Evolutionary conservation across 2,329 filamentous ascomycete species (phyloP), one percentile per base, ranked within the genome.

Genomic region (Madurella mycetomatis): DNA sequence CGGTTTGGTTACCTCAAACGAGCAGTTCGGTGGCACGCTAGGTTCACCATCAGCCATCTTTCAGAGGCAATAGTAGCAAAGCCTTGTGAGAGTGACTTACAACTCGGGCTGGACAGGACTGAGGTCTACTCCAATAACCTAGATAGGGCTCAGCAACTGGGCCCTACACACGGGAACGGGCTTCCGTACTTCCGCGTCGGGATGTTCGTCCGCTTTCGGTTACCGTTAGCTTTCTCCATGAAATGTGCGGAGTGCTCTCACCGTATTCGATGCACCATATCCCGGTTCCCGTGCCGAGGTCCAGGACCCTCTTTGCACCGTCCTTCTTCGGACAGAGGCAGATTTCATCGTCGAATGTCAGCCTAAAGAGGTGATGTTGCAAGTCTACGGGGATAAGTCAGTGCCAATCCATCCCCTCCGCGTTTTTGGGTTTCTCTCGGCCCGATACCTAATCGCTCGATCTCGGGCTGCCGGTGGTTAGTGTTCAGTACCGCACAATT

Each of bases 221-320:
- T 7, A 2, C 15, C 9, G 17, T 45, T 40, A 46, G 37, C 18
- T 25, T 30, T 30, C 5, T 18, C 9, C 16, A 16, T 25, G 7
- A 11, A 8, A 40, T 2, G n/a, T 30, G 17, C 37, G 15, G 39
- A 25, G 15, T 2, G 25, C 8, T 32, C 53, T 16, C 41, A 58
- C 56, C 60, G 49, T 59, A 62, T 16, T 62, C 60, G 12, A 62
- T 62, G 12, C 55, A 56, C 60, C 60, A 62, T 25, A 62, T 59
- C 8, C 60, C 60, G 7, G 58, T 59, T 13, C 60, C 60, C 12
- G 60, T 58, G 7, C 60, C 60, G 15, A 60, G 46, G 31, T 62
- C 60, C 8, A 62, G 52, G 2, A 60, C 59, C 32, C 60, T 49
- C 48, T 58, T 60, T 16, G 59, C 55, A 4, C 54, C 53, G 4